These are phyloP conservation scores for Zizania latifolia DNA, from an alignment of 176 grass and related monocot species.

Conservation along the genomic window DNA sequence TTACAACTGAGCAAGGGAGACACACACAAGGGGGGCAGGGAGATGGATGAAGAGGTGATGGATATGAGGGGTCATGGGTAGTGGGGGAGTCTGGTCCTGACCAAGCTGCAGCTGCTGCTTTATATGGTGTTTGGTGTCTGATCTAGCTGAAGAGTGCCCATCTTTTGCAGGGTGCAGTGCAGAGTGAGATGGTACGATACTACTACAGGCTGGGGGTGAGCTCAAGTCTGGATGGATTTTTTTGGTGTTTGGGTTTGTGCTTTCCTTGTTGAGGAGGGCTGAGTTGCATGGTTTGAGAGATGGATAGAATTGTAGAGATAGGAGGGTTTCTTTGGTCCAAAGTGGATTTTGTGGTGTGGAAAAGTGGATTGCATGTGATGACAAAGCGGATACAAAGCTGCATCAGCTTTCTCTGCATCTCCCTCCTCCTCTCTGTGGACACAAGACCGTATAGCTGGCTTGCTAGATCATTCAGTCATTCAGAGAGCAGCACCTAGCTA, in stretches of 20 bases:
- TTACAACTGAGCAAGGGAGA: too few relatives aligned
- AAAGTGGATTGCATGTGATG: constrained; percentile 60
- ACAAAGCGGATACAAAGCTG: constrained; percentile 54
- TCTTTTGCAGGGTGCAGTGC: constrained; percentile 20
- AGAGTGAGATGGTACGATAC: background rate
- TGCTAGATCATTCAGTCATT: constrained; percentile 11
- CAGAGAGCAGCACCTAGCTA: background rate
- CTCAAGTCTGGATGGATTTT: background rate
- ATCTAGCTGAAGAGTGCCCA: constrained; percentile 1
- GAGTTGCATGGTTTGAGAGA: background rate
- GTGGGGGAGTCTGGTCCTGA: background rate
- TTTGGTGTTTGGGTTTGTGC: constrained; percentile 42
- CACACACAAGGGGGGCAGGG: too few relatives aligned
- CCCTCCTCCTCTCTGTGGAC: constrained; percentile 5
- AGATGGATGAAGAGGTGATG: background rate
- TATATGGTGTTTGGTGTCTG: constrained; percentile 29
- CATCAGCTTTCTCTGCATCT: constrained; percentile 29
- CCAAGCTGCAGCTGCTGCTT: constrained; percentile 19
- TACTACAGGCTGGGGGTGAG: background rate
- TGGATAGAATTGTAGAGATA: too few relatives aligned
- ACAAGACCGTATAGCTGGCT: background rate
- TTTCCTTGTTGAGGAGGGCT: constrained; percentile 73
- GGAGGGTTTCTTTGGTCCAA: constrained; percentile 30
- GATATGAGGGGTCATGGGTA: constrained; percentile 14
- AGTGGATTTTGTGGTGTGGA: constrained; percentile 54